phyloP scores from a whole-genome alignment of 768 basidiomycete species.

The Mycena capillaripes region DNA sequence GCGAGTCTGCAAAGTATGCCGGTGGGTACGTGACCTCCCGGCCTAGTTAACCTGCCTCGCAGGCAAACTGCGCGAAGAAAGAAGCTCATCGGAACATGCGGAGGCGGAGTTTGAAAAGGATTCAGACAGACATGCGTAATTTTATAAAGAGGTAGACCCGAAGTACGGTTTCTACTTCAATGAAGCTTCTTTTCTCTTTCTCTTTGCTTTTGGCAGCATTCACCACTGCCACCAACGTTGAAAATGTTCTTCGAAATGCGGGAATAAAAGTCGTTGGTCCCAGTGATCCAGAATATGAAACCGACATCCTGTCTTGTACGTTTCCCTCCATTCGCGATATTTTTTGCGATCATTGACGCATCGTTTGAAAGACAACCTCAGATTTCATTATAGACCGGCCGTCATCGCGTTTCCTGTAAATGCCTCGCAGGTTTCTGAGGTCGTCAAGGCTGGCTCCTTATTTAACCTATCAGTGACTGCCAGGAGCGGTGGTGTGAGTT shows the following conservation, averaged over 20 bases:
- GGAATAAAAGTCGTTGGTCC: conserved; percentile 6
- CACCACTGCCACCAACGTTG: neutral
- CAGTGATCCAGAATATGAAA: neutral
- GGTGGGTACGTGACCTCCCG: too few species aligned
- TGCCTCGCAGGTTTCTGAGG: conserved; percentile 49
- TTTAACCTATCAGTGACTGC: conserved; percentile 54
- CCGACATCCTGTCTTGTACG: neutral
- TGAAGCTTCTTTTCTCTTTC: neutral
- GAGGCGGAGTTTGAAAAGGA: too few species aligned
- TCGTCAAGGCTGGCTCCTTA: conserved; percentile 49
- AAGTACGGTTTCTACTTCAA: neutral
- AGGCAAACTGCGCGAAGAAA: too few species aligned
- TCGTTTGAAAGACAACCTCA: conserved; percentile 8
- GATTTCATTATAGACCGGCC: conserved; percentile 31
- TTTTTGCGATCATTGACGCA: too few species aligned
- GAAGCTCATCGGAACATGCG: too few species aligned
- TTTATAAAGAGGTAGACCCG: too few species aligned
- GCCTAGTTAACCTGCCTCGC: too few species aligned
- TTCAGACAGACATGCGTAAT: too few species aligned
- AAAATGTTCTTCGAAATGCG: neutral
- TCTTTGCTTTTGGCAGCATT: neutral
- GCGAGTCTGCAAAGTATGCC: too few species aligned
- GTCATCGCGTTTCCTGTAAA: conserved; percentile 50
- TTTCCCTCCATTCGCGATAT: too few species aligned
- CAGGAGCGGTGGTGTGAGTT: conserved; percentile 58